Base-by-base conservation (phyloP, 306 rosid genomes). In the Sindora glabra region DNA sequence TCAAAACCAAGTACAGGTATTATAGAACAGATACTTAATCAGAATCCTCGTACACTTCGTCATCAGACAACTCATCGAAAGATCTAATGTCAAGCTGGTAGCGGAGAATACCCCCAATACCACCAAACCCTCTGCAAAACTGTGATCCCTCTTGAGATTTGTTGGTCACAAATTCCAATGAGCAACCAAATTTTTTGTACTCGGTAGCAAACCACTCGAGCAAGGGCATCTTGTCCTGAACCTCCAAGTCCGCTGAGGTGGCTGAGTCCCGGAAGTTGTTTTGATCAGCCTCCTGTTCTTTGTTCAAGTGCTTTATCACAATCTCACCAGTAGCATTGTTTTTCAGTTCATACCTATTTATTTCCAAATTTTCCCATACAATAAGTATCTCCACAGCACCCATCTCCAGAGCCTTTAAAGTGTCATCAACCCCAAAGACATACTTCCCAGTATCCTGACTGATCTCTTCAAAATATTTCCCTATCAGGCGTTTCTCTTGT, bases 131-230 rank as follows among this genome's bases (percentile, higher is more conserved):
- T 45, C 96, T 71, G 79, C 96, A 88, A 67, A 88, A 88, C 64
- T 88, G 96, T 16, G 96, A 88, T 41, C 96, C 96, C 61, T 88
- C 96, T 74, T 88, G 96, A 26, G 96, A 89, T 68, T 89, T 89
- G 72, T 89, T 89, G 48, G 96, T 85, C 32, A 89, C 95, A 54
- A 89, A 89, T 68, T 89, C 96, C 19, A 89, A 85, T 0, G 86
- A 67, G 65, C 96, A 89, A 48, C 96, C 96, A 34, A 85, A 89
- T 48, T 56, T 38, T 63, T 70, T 81, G 74, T 85, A 89, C 82
- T 85, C 96, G 0, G 79, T 85, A 8, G 96, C 96, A 68, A 89
- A 89, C 96, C 96, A 89, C 81, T 89, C 96, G 3, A 89, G 86
- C 50, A 89, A 73, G 25, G 96, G 71, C 69, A 48, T 48, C 65